Base-by-base conservation (phyloP, 169 alveolate genomes). In the Plasmodium vivax region DNA sequence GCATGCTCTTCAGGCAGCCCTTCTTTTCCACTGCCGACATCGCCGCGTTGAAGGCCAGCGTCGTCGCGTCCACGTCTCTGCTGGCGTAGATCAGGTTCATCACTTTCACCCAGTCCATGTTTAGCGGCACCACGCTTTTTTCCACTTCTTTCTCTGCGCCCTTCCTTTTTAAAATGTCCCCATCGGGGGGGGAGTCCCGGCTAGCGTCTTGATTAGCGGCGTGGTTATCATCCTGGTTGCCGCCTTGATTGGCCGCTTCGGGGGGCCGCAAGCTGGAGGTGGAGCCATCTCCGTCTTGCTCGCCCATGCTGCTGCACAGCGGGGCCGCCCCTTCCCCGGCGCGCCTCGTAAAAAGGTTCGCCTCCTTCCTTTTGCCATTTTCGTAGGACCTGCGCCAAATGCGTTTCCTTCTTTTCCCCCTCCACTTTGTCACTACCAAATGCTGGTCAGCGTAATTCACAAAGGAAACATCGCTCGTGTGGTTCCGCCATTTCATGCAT, bases 1-100 rank as follows among this genome's bases (percentile, higher is more conserved):
- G 23, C 43, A 90, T 71, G 36, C 92, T 58, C 38, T 38, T 27
- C 73, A 90, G 82, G 51, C 94, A 90, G 32, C 94, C 92, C 54
- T 90, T 90, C 73, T 90, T 90, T 90, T 90, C 94, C 14, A 82
- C 94, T 19, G 94, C 94, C 14, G 94, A 79, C 43, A 90, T 30
- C 14, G 94, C 94, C 27, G 92, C 94, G 68, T 90, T 90, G 56
- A 90, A 90, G 4, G 94, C 85, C 2, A 90, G 38, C 30, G 94
- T 90, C 16, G 91, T 81, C 10, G 92, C 82, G 36, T 90, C 84
- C 19, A 90, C 83, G 47, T 90, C 94, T 23, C 45, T 90, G 62
- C 82, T 90, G 2, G 90, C 19, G 36, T 58, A 81, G 16, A 90
- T 90, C 16, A 90, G 58, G 82, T 81, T 90, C 91, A 90, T 90